Evolutionary conservation across 345 rosid genomes (phyloP), one percentile per base, ranked within the genome.

Genomic region (Aquilaria yunnanensis): DNA sequence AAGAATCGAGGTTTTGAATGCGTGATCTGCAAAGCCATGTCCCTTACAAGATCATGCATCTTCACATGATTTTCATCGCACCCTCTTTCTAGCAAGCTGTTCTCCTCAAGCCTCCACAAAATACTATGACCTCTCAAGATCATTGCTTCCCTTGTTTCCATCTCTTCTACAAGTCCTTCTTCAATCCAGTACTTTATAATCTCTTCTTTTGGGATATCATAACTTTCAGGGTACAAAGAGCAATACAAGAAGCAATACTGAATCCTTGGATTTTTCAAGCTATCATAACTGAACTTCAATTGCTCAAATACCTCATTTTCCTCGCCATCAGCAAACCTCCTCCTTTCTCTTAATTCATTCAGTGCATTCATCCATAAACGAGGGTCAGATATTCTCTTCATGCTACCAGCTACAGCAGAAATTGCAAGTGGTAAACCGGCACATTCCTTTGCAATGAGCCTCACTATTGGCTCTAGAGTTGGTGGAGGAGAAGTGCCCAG

Each of bases 11-110:
- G 51, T 43, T n/a, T 60, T 13, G 5, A 58, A n/a, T 47, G 32
- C 5, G 32, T 53, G 52, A 67, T 72, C 41, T 37, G 56, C 46
- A 66, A 11, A 8, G 75, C 70, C 77, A 56, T 34, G 9, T 54
- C 72, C 51, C 72, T 63, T 4, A 69, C 48, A 60, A 77, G 55
- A 32, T 63, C 70, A 49, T 77, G 70, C 77, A 72, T 72, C 69
- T 46, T 66, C 12, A 70, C 64, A 13, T 52, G 66, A 37, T 0
- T 3, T 10, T 6, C 12, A 12, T 14, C 29, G 13, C 0, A 49
- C 12, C 43, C 51, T 1, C 31, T 6, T 52, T 73, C 64, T 50
- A 76, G 46, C 56, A 73, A 56, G 30, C 67, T 46, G 0, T 64
- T 65, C 0, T 62, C 55, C 51, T 48, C 67, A 8, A 79, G 70